These are phyloP conservation scores for Penicillium roqueforti DNA, from an alignment of 495 filamentous ascomycete species.

Conservation along the genomic window DNA sequence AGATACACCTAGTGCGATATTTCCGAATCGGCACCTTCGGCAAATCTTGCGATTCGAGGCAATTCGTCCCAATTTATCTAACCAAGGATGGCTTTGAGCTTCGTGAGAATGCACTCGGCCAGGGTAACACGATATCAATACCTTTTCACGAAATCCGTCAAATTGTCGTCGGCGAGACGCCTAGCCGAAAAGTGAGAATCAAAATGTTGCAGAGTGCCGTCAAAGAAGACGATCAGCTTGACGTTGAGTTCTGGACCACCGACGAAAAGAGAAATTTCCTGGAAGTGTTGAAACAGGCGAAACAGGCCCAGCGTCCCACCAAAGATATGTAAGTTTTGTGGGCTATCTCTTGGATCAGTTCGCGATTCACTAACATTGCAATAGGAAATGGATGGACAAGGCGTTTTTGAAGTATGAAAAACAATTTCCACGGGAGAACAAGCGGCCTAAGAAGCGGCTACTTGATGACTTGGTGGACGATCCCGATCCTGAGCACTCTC, in stretches of 20 bases:
- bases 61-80: conserved; percentile 14
- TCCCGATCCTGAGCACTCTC: background rate
- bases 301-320: conserved; percentile 5
- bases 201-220: conserved; percentile 23
- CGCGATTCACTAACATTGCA: conserved; percentile 9
- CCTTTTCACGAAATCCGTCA: conserved; percentile 20
- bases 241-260: conserved; percentile 34
- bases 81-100: conserved; percentile 11
- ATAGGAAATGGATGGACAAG: conserved; percentile 36
- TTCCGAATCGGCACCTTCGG: conserved; percentile 23
- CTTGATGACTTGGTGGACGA: background rate
- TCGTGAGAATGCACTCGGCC: background rate
- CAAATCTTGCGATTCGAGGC: conserved; percentile 7
- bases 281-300: conserved; percentile 7
- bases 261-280: conserved; percentile 22
- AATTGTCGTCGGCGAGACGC: conserved; percentile 16
- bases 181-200: conserved; percentile 36
- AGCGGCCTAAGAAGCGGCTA: conserved; percentile 11
- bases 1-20: conserved; percentile 3
- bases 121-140: conserved; percentile 8
- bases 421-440: conserved; percentile 9
- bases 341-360: background rate
- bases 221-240: conserved; percentile 20
- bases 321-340: conserved; percentile 23
- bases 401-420: conserved; percentile 27